These are phyloP conservation scores for Cucumis variabilis DNA, from an alignment of 331 rosid genomes.

Conservation along the genomic window DNA sequence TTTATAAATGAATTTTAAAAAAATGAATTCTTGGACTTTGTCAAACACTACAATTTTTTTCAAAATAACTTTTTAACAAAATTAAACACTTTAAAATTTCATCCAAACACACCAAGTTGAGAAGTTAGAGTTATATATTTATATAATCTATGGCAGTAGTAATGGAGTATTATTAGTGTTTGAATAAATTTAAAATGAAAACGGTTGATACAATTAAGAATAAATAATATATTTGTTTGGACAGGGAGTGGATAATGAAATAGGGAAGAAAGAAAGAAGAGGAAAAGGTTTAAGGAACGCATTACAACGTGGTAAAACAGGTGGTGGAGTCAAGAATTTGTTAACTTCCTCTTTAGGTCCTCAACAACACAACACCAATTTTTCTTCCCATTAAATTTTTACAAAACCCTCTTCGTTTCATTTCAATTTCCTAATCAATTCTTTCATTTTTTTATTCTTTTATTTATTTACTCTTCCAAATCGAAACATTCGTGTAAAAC, in stretches of 20 bases:
- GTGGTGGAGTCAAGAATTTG: not conserved
- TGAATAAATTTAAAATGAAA: too few relatives aligned
- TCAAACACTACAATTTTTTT: too few relatives aligned
- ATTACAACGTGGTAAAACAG: not conserved
- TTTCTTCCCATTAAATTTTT: not conserved
- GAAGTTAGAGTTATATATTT: too few relatives aligned
- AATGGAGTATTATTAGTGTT: too few relatives aligned
- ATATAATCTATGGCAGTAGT: too few relatives aligned
- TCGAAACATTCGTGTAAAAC: not conserved
- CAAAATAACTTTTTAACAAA: too few relatives aligned
- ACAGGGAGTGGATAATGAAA: not conserved
- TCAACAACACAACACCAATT: not conserved
- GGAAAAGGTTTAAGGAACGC: not conserved
- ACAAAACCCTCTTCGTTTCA: not conserved
- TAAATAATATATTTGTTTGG: not conserved
- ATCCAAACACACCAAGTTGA: too few relatives aligned
- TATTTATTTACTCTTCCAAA: not conserved
- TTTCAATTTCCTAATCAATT: not conserved
- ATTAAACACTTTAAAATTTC: too few relatives aligned
- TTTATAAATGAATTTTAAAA: too few relatives aligned
- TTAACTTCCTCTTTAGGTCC: not conserved
- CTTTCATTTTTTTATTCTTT: too few relatives aligned
- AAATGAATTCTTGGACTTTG: too few relatives aligned
- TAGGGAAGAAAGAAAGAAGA: not conserved
- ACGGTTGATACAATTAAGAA: too few relatives aligned